These are phyloP conservation scores for Cladosporium halotolerans DNA, from an alignment of 2,329 filamentous ascomycete species.

Conservation along the genomic window DNA sequence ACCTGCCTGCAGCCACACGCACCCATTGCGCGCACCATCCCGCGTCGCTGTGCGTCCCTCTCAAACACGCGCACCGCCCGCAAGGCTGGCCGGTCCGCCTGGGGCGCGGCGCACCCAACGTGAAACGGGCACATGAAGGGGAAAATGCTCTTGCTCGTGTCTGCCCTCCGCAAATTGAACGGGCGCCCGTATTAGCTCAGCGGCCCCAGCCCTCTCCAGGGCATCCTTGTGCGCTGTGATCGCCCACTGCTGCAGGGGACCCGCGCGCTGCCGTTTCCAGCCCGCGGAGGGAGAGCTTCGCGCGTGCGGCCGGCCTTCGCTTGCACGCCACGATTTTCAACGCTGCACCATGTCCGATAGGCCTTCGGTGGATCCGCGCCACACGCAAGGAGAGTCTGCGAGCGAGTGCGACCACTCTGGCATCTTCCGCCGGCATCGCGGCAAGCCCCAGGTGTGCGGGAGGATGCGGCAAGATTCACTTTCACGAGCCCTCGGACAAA, in stretches of 20 bases:
- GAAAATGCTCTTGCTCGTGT: not conserved
- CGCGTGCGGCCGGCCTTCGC: not conserved
- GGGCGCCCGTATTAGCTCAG: not conserved
- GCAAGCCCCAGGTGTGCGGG: too few species aligned
- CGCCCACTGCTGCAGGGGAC: not conserved
- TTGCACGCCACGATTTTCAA: not conserved
- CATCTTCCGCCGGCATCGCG: too few species aligned
- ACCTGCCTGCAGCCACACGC: not conserved
- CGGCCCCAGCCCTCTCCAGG: not conserved
- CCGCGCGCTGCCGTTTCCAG: not conserved
- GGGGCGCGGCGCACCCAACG: too few species aligned
- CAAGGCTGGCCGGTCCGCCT: too few species aligned
- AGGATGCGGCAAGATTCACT: too few species aligned
- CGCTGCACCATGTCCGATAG: not conserved
- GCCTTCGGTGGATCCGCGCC: not conserved
- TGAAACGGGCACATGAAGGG: not conserved
- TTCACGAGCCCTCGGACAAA: not conserved
- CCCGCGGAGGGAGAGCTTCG: too few species aligned
- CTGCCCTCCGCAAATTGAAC: slow-evolving; percentile 10
- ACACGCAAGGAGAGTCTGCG: not conserved
- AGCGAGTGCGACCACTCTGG: too few species aligned
- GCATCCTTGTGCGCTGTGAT: not conserved
- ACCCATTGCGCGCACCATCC: not conserved
- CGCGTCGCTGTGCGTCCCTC: slow-evolving; percentile 5
- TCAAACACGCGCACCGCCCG: not conserved